These are phyloP conservation scores for Fusarium annulatum DNA, from an alignment of 2,329 filamentous ascomycete genomes.

Conservation along the genomic window DNA sequence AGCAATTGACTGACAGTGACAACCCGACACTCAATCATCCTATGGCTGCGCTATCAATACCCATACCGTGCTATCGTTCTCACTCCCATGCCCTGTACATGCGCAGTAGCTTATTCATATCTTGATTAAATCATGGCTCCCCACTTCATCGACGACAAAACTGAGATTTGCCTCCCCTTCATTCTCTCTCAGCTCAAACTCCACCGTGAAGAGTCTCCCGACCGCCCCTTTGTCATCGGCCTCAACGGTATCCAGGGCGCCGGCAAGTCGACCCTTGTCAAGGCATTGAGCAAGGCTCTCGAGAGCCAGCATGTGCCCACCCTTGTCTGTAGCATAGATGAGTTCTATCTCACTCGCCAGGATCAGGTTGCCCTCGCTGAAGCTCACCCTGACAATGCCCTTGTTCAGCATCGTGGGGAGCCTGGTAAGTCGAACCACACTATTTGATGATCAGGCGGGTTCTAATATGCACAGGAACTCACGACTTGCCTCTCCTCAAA, in stretches of 20 bases:
- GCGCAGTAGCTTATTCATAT: conserved; percentile 8
- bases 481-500: conserved; percentile 75
- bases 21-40: conserved; percentile 16
- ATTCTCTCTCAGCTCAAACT: conserved; percentile 70
- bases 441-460: not conserved
- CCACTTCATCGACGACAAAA: conserved; percentile 79
- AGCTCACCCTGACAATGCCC: conserved; percentile 74
- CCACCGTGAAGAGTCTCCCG: conserved; percentile 55
- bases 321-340: conserved; percentile 84
- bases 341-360: conserved; percentile 83
- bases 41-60: conserved; percentile 23
- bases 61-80: conserved; percentile 7
- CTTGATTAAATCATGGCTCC: conserved; percentile 42
- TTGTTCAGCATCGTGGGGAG: conserved; percentile 85
- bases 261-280: conserved; percentile 90
- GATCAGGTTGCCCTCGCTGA: conserved; percentile 74
- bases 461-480: conserved; percentile 60
- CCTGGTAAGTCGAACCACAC: conserved; percentile 63
- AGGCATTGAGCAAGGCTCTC: conserved; percentile 71
- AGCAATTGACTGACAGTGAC: conserved; percentile 23
- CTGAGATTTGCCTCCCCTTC: conserved; percentile 80
- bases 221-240: conserved; percentile 80
- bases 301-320: conserved; percentile 68
- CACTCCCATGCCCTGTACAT: conserved; percentile 19
- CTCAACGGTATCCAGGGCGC: conserved; percentile 93